Conservation (phyloP, 306 rosid species). For the Dalbergia cochinchinensis region DNA sequence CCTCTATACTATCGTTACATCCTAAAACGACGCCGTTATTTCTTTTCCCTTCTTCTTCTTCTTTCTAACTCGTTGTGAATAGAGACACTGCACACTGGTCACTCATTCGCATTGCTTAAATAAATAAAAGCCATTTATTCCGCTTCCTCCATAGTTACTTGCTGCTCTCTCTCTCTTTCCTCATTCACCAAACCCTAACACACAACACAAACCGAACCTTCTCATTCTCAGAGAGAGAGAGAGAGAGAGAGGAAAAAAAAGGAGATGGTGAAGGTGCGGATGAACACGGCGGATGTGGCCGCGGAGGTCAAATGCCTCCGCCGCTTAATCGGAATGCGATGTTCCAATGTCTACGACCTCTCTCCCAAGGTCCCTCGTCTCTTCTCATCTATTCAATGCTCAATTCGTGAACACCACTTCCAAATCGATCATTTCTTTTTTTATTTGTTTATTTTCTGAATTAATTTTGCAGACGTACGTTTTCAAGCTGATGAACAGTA, state of each 20-base stretch:
- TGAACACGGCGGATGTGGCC: constrained; percentile 99
- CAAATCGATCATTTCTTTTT: background rate
- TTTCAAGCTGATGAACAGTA: constrained; percentile 93
- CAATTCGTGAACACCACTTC: too few species aligned
- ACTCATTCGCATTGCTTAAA: background rate
- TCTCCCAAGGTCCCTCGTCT: constrained; percentile 72
- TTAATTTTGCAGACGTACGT: constrained; percentile 75
- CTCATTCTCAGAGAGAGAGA: background rate
- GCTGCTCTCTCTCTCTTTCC: background rate
- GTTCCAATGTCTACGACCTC: constrained; percentile 95
- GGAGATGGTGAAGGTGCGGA: constrained; percentile 96
- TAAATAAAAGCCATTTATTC: too few species aligned
- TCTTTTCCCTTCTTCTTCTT: too few species aligned
- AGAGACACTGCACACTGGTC: background rate
- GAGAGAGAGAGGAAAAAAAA: background rate
- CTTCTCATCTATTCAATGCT: background rate
- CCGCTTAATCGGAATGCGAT: constrained; percentile 92
- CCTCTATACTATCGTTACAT: too few species aligned
- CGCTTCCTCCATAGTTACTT: background rate
- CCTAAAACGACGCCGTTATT: too few species aligned
- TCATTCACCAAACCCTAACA: constrained; percentile 41
- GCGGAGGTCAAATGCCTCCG: constrained; percentile 95
- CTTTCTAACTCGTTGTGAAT: too few species aligned
- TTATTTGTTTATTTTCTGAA: background rate
- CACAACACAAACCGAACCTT: background rate